Conservation (phyloP, 148 eudicot genomes). For the Cornus kousa region DNA sequence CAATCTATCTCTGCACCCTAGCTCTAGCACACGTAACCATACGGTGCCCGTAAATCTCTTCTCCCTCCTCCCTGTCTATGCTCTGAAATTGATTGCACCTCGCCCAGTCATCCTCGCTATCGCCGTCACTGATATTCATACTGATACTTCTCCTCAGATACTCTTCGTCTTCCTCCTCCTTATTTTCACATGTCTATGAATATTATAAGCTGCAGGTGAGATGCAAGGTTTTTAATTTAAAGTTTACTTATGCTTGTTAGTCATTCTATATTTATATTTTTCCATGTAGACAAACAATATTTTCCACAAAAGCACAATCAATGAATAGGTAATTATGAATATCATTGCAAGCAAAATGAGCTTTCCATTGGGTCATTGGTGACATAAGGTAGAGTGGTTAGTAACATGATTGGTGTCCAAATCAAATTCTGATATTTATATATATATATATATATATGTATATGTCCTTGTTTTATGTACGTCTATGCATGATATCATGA, state of each 20-base stretch:
- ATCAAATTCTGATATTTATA: not conserved
- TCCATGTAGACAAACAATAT: not conserved
- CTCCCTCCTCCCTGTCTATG: too few relatives aligned
- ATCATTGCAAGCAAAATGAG: constrained; percentile 7
- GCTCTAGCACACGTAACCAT: too few relatives aligned
- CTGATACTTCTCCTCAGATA: too few relatives aligned
- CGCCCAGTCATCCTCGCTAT: too few relatives aligned
- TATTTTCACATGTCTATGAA: too few relatives aligned
- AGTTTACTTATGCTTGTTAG: not conserved
- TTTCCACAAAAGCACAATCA: not conserved
- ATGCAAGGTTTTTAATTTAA: not conserved
- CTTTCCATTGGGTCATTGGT: not conserved
- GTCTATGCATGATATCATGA: not conserved
- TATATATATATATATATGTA: not conserved
- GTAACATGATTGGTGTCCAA: not conserved
- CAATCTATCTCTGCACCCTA: too few relatives aligned
- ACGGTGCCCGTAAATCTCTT: too few relatives aligned
- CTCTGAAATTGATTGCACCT: too few relatives aligned
- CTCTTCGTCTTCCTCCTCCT: too few relatives aligned
- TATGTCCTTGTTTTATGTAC: not conserved
- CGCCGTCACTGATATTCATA: too few relatives aligned
- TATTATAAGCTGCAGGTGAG: too few relatives aligned
- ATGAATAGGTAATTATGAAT: not conserved
- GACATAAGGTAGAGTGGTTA: not conserved
- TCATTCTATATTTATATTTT: not conserved